These are phyloP conservation scores for Hymenotorrendiella dingleyae DNA, from an alignment of 2,329 filamentous ascomycete species.

Conservation along the genomic window DNA sequence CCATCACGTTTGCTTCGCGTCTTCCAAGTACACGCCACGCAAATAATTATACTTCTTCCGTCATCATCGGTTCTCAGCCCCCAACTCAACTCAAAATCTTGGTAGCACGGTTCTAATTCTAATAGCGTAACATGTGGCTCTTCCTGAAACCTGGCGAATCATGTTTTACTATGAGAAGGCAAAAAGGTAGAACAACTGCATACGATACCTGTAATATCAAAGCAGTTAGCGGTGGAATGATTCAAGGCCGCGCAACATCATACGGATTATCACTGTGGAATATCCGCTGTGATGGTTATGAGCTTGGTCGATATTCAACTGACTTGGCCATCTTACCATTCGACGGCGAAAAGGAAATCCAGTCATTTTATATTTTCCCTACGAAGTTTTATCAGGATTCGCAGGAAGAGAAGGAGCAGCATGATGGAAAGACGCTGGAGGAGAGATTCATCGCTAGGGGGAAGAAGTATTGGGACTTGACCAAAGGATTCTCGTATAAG, in stretches of 20 bases:
- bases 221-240: not conserved
- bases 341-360: not conserved
- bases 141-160: not conserved
- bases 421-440: not conserved
- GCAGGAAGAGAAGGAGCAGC: no score
- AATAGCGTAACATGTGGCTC: not conserved
- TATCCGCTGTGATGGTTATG: not conserved
- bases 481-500: not conserved
- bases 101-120: no score
- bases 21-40: no score
- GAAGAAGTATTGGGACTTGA: not conserved
- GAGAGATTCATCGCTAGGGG: not conserved
- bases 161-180: not conserved
- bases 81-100: no score
- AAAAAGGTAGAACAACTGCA: not conserved
- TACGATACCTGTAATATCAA: not conserved
- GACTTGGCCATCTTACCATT: not conserved
- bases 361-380: not conserved
- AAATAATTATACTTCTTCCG: no score
- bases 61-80: no score
- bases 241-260: not conserved
- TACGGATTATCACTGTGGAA: not conserved
- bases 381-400: not conserved
- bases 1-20: no score
- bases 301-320: not conserved